These are phyloP conservation scores for Mediolabrus comicus DNA, from an alignment of 108 stramenopile species.

Conservation along the genomic window DNA sequence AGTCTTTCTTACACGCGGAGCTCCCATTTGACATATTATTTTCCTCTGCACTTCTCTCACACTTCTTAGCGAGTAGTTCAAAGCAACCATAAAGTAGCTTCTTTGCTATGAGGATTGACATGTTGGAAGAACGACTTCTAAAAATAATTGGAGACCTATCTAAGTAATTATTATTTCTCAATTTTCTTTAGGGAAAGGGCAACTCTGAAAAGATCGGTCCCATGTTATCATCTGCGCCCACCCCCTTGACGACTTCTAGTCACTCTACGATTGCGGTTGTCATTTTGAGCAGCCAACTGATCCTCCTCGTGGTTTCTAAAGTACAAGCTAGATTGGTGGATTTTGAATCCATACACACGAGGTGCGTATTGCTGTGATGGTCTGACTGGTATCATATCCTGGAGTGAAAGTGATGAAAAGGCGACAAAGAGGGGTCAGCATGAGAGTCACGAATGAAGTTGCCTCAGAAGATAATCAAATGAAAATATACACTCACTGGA, in stretches of 20 bases:
- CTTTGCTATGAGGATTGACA: too few relatives aligned
- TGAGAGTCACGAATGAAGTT: neutral
- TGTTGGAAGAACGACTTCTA: too few relatives aligned
- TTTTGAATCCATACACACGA: conserved; percentile 95
- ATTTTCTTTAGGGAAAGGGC: too few relatives aligned
- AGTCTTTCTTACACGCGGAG: too few relatives aligned
- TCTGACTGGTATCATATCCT: conserved; percentile 82
- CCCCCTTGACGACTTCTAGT: conserved; percentile 45
- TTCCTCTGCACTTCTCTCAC: too few relatives aligned
- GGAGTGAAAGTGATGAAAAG: neutral
- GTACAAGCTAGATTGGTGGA: conserved; percentile 79
- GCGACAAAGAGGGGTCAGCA: neutral
- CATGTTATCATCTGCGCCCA: conserved; percentile 7
- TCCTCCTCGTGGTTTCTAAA: conserved; percentile 79
- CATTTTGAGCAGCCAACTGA: conserved; percentile 19
- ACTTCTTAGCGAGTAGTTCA: too few relatives aligned
- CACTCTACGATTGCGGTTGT: conserved; percentile 35
- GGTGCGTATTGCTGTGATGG: conserved; percentile 89
- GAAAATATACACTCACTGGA: conserved; percentile 67
- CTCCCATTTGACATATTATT: too few relatives aligned
- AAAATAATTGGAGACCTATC: too few relatives aligned
- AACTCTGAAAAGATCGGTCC: too few relatives aligned
- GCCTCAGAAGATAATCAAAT: neutral
- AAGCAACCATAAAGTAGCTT: too few relatives aligned
- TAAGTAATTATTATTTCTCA: too few relatives aligned